Base-by-base conservation (phyloP, 1,284 basidiomycete species). In the Ganoderma lucidum region DNA sequence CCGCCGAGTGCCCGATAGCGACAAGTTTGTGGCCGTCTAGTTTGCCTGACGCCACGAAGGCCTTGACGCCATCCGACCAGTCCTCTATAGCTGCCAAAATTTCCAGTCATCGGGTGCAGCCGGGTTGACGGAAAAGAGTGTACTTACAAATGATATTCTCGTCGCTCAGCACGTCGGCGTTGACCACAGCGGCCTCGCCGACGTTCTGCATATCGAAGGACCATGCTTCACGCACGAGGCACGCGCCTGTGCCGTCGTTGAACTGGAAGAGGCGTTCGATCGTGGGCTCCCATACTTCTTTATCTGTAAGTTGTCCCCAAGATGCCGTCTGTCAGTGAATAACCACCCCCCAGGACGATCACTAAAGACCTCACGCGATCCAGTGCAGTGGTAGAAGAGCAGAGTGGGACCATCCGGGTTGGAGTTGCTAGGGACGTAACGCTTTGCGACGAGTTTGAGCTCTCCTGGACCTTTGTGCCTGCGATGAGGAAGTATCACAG, bases 251-350 rank as follows among this genome's bases (percentile, higher is more conserved):
- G 30, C 56, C 19, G 17, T 59, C 48, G n/a, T 65, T 63, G 17
- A 71, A 56, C 32, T 72, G 64, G 63, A 76, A 75, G 1, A 79
- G 64, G 8, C 60, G 53, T 4, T 72, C 58, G 6, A 78, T 63
- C 9, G 73, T 74, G 17, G 77, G 77, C 71, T 79, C 78, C 75
- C 75, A 79, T 14, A 74, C 66, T 65, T 80, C 78, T 69, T 80
- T 79, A 71, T 78, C 74, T 76, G 28, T 6, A 44, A 10, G 10
- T 39, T 10, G 2, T 58, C n/a, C 51, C n/a, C 19, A 10, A 28
- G 14, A 39, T 10, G 56, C 12, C 37, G 23, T 53, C 15, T 30
- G 59, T 61, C 0, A 61, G 19, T 4, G 44, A 42, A 39, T 1
- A 37, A 32, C 5, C 8, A 23, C 6, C 51, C 14, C 9, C 9